A percentile compares a stretch with the other conserved stretches of the same genome.
These are phyloP conservation scores for Komagataella populi DNA, from an alignment of 805 yeast genomes.

Conservation along the genomic window DNA sequence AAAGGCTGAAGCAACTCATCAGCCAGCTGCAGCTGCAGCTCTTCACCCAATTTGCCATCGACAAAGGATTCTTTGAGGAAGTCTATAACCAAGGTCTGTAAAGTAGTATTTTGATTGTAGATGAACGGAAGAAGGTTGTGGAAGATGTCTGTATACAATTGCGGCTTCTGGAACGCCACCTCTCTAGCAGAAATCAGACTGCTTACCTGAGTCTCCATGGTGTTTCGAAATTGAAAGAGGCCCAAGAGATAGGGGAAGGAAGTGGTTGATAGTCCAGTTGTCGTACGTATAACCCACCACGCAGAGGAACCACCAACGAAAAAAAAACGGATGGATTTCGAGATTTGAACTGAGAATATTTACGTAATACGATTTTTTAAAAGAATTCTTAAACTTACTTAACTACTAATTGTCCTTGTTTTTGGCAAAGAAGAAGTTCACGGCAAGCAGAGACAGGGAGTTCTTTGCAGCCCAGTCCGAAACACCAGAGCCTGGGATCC, in stretches of 20 bases:
- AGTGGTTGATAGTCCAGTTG: not conserved
- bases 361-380: not conserved
- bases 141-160: conserved; percentile 2
- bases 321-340: not conserved
- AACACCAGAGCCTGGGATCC: conserved; percentile 67
- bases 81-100: not conserved
- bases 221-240: not conserved
- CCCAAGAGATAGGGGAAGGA: not conserved
- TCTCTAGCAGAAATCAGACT: conserved; percentile 5
- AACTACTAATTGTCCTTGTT: conserved; percentile 17
- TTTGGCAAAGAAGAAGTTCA: conserved; percentile 80
- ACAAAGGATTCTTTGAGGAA: conserved; percentile 2
- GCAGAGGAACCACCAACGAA: not conserved
- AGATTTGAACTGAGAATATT: not conserved
- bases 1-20: not conserved
- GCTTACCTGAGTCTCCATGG: conserved; percentile 1
- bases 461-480: conserved; percentile 57
- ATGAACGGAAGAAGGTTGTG: not conserved
- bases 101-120: not conserved
- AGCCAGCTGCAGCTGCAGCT: not conserved
- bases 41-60: not conserved
- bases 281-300: not conserved
- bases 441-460: conserved; percentile 54
- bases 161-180: conserved; percentile 5
- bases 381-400: not conserved